Evolutionary conservation across 768 basidiomycete genomes (phyloP).

Genomic region (Termitomyces sp.): DNA sequence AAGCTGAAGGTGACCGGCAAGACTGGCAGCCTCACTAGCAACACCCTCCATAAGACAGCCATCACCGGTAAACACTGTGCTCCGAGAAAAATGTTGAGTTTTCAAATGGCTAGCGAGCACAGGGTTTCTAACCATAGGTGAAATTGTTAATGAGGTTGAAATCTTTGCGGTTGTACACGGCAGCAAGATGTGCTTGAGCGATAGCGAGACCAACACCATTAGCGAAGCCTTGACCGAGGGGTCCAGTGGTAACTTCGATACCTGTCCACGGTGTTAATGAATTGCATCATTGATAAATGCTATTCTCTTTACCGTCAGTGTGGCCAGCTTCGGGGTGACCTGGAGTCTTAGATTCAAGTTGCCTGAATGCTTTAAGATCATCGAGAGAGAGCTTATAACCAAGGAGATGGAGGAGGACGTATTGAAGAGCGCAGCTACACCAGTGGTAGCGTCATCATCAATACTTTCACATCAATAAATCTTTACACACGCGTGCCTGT

Average conservation of each 20-base stretch:
- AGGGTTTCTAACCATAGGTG: constrained; percentile 62
- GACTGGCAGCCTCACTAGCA: constrained; percentile 84
- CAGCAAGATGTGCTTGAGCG: constrained; percentile 85
- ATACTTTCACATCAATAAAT: not conserved
- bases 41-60: constrained; percentile 98
- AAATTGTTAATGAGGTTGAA: constrained; percentile 82
- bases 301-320: constrained; percentile 33
- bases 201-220: constrained; percentile 94
- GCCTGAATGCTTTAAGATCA: constrained; percentile 91
- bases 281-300: not conserved
- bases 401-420: constrained; percentile 84
- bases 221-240: constrained; percentile 91
- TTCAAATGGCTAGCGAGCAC: not conserved
- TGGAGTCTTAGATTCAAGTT: constrained; percentile 84
- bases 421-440: constrained; percentile 85
- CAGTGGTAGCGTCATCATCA: not conserved
- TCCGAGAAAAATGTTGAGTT: constrained; percentile 4
- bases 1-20: constrained; percentile 91
- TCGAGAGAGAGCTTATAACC: constrained; percentile 92
- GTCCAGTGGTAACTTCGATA: constrained; percentile 92
- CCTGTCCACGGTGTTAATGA: constrained; percentile 27
- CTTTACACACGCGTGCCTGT: constrained; percentile 67
- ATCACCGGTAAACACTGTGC: constrained; percentile 82
- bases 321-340: constrained; percentile 84
- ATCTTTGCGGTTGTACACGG: constrained; percentile 83